Evolutionary conservation across 768 basidiomycete genomes (phyloP).

Genomic region (Clitopilus hobsonii): DNA sequence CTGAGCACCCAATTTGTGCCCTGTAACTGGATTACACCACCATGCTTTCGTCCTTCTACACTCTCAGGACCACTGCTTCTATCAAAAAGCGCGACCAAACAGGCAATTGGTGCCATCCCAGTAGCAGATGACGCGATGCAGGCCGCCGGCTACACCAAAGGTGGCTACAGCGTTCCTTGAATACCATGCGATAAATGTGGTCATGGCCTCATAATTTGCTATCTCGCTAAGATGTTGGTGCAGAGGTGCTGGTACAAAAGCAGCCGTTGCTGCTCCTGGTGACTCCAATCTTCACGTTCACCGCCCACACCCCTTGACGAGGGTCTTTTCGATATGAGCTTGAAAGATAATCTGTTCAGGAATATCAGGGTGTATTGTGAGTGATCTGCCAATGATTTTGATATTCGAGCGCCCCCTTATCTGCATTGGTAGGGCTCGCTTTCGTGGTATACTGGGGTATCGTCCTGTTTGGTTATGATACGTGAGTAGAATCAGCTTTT

Average conservation of each 20-base stretch:
- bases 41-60: too few relatives aligned
- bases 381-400: constrained; percentile 3
- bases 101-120: neutral
- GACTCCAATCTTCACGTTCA: neutral
- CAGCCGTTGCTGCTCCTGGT: neutral
- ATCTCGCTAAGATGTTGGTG: neutral
- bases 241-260: neutral
- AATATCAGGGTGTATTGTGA: constrained; percentile 16
- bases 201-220: neutral
- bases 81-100: neutral
- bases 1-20: too few relatives aligned
- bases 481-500: constrained; percentile 9
- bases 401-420: neutral
- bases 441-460: constrained; percentile 20
- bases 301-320: neutral
- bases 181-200: neutral
- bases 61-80: neutral
- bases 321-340: neutral
- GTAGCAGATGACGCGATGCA: neutral
- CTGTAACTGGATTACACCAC: too few relatives aligned
- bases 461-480: constrained; percentile 18
- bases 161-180: neutral
- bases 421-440: constrained; percentile 14
- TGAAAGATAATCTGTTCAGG: constrained; percentile 7
- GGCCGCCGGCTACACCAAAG: neutral